A percentile compares a stretch with the other conserved stretches of the same genome.
Conservation (phyloP, 2,329 filamentous ascomycete species). For the Leptodontidium sp. region DNA sequence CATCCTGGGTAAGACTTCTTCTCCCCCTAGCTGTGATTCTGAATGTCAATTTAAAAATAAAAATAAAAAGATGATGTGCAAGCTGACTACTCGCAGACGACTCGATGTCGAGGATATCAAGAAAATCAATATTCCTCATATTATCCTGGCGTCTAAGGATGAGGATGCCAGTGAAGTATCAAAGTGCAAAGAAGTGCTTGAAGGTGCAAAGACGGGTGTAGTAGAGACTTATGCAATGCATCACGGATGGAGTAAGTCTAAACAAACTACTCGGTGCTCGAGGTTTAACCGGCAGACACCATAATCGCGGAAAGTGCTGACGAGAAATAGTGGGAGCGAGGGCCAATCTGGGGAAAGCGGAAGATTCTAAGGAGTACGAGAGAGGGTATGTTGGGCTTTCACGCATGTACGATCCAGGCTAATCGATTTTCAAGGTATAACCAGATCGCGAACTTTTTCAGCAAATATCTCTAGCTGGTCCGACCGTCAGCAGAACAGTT, state of each 20-base stretch:
- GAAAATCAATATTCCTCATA: constrained; percentile 55
- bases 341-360: constrained; percentile 55
- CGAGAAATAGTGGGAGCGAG: constrained; percentile 65
- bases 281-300: no score
- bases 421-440: constrained; percentile 32
- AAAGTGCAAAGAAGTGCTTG: constrained; percentile 53
- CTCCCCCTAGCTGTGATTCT: not conserved
- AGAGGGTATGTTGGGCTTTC: constrained; percentile 51
- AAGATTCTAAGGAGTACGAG: constrained; percentile 56
- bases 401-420: not conserved
- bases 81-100: constrained; percentile 20
- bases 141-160: constrained; percentile 59
- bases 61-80: no score
- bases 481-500: no score
- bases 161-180: constrained; percentile 54
- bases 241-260: constrained; percentile 37
- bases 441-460: constrained; percentile 35
- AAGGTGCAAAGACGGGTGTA: constrained; percentile 49
- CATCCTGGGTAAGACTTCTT: constrained; percentile 37
- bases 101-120: constrained; percentile 51
- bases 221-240: constrained; percentile 40
- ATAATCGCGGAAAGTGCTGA: constrained; percentile 48
- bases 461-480: constrained; percentile 31
- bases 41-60: no score
- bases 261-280: not conserved